Evolutionary conservation across 1,284 basidiomycete species (phyloP), one percentile per base, ranked within the genome.

Genomic region (Pseudozyma tsukubaensis): DNA sequence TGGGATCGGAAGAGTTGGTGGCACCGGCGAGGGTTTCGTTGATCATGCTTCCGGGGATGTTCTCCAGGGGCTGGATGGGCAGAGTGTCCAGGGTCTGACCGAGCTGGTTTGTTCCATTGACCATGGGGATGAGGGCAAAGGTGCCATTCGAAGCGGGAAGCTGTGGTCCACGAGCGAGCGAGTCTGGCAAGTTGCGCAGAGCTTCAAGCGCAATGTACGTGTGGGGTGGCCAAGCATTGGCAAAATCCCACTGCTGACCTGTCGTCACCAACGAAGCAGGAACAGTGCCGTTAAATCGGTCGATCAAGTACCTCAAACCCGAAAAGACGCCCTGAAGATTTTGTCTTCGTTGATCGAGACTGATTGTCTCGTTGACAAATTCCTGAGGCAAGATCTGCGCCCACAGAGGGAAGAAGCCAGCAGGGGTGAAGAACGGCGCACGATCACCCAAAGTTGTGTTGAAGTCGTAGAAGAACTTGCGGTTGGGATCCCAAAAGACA

Each of bases 401-500:
- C 94, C 94, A 96, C 50, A 92, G 86, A 0, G 94, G 93, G 85
- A 93, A 95, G 85, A 92, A 93, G 1, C 90, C 90, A 2, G 92
- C 92, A 0, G 86, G 87, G 14, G 89, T 89, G 85, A 90, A 94
- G 50, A 92, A 83, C 21, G 81, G 83, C 19, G 66, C 56, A 14
- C 71, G 71, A 19, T 59, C 61, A 13, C 54, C 50, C 12, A 60
- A 24, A 3, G 78, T 78, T 36, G 62, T 61, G 60, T 82, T 82
- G 85, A 90, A 94, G 85, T 94, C 93, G 83, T 95, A 95, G 86
- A 94, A 96, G 4, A 90, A 92, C 32, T 93, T 87, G 87, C 92
- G 93, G 3, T 86, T 85, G 0, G 89, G 74, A 81, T 96, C 92
- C 94, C 94, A 97, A 85, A 90, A 88, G 13, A 97, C 88, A 82